These are phyloP conservation scores for Coleophoma eucalyptorum DNA, from an alignment of 2,329 filamentous ascomycete species.

Conservation along the genomic window DNA sequence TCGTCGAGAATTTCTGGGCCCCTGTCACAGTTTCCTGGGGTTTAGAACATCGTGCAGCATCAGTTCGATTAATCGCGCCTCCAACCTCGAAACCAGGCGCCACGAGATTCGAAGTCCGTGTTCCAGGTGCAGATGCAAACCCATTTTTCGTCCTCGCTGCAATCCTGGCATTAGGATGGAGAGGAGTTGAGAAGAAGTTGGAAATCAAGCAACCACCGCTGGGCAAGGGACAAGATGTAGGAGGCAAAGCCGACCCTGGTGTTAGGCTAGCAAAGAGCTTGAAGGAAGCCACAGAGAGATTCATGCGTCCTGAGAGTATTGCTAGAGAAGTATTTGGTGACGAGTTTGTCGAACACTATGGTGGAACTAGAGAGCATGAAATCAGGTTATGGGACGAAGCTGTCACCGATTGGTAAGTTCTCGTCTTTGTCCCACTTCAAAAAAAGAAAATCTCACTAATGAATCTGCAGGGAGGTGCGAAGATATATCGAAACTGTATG, in stretches of 20 bases:
- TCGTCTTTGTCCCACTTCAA: background rate
- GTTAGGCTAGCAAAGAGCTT: conserved; percentile 78
- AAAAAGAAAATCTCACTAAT: conserved; percentile 8
- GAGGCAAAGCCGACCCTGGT: conserved; percentile 66
- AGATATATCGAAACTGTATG: conserved; percentile 69
- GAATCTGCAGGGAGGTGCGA: conserved; percentile 61
- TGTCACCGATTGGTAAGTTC: conserved; percentile 88
- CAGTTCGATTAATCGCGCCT: conserved; percentile 83
- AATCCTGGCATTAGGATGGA: conserved; percentile 83
- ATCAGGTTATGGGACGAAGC: conserved; percentile 89
- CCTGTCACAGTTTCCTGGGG: conserved; percentile 98
- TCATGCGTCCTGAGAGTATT: conserved; percentile 74
- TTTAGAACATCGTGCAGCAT: conserved; percentile 88
- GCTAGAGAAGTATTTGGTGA: conserved; percentile 94
- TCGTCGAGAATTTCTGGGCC: conserved; percentile 99
- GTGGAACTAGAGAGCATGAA: conserved; percentile 89
- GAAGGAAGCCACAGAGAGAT: conserved; percentile 77
- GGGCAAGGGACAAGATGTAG: conserved; percentile 79
- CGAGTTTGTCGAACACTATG: conserved; percentile 93
- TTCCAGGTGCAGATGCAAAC: conserved; percentile 92
- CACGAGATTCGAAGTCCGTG: conserved; percentile 88
- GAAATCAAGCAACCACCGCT: conserved; percentile 79
- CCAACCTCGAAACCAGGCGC: conserved; percentile 81
- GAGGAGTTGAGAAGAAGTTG: conserved; percentile 89
- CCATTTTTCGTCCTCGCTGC: conserved; percentile 83